These are phyloP conservation scores for Colletotrichum eleusines DNA, from an alignment of 2,329 filamentous ascomycete genomes.

Conservation along the genomic window DNA sequence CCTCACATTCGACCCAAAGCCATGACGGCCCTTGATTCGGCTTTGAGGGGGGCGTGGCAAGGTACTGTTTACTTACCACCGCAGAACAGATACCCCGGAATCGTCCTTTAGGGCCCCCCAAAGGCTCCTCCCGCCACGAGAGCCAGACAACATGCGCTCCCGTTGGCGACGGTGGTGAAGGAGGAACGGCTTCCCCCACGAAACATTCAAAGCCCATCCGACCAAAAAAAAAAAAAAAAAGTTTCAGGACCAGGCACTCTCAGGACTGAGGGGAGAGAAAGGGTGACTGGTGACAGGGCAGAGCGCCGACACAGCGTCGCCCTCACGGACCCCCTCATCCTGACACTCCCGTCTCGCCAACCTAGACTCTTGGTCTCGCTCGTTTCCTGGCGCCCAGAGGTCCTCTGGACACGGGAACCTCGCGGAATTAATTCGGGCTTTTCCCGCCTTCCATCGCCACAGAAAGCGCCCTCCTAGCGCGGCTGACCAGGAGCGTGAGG, in stretches of 20 bases:
- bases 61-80: neutral
- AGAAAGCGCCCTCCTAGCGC: neutral
- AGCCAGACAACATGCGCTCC: neutral
- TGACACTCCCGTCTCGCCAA: conserved; percentile 4
- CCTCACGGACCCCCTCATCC: conserved; percentile 21
- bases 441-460: conserved; percentile 8
- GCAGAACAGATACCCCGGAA: neutral
- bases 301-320: conserved; percentile 18
- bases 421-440: neutral
- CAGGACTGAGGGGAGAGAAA: neutral
- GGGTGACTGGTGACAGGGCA: neutral
- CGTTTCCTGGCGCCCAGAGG: neutral
- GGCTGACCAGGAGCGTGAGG: neutral
- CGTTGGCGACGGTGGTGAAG: conserved; percentile 4
- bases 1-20: neutral
- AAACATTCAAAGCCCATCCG: conserved; percentile 28
- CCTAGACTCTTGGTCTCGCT: conserved; percentile 3
- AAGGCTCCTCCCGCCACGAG: neutral
- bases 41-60: neutral
- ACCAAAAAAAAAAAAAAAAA: too few relatives aligned
- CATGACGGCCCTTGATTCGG: neutral
- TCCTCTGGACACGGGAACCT: neutral
- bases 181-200: conserved; percentile 8
- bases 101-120: neutral
- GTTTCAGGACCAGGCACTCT: conserved; percentile 22